These are phyloP conservation scores for Elaeis oleifera DNA, from an alignment of 202 grass and related monocot species.

Conservation along the genomic window DNA sequence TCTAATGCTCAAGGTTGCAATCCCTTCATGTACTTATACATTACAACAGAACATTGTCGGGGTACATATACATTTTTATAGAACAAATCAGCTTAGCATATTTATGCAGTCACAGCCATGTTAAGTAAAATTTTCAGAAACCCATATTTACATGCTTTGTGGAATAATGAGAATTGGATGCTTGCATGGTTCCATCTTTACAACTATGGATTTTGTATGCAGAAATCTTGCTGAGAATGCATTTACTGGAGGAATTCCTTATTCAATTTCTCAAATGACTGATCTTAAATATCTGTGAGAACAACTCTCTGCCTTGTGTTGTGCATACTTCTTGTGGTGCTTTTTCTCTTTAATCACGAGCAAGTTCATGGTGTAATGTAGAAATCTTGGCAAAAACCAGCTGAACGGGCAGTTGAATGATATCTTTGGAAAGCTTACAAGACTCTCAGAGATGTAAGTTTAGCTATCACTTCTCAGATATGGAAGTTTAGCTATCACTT, in stretches of 20 bases:
- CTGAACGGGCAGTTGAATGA: slow-evolving; percentile 76
- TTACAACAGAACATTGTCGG: too few relatives aligned
- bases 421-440: slow-evolving; percentile 72
- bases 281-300: slow-evolving; percentile 78
- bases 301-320: slow-evolving; percentile 7
- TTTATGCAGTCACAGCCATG: too few relatives aligned
- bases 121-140: too few relatives aligned
- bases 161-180: too few relatives aligned
- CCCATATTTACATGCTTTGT: too few relatives aligned
- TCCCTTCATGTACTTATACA: not conserved
- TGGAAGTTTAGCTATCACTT: too few relatives aligned
- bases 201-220: slow-evolving; percentile 2
- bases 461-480: too few relatives aligned
- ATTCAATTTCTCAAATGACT: slow-evolving; percentile 82
- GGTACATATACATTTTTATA: too few relatives aligned
- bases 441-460: slow-evolving; percentile 76
- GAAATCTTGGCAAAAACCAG: slow-evolving; percentile 73
- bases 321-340: not conserved
- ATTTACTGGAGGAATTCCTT: slow-evolving; percentile 69
- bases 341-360: slow-evolving; percentile 6
- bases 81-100: too few relatives aligned
- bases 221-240: slow-evolving; percentile 79
- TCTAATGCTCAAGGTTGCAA: not conserved
- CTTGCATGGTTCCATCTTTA: too few relatives aligned
- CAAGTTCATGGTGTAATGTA: slow-evolving; percentile 26